Conservation (phyloP, 2,329 filamentous ascomycete species). For the Claviceps africana region DNA sequence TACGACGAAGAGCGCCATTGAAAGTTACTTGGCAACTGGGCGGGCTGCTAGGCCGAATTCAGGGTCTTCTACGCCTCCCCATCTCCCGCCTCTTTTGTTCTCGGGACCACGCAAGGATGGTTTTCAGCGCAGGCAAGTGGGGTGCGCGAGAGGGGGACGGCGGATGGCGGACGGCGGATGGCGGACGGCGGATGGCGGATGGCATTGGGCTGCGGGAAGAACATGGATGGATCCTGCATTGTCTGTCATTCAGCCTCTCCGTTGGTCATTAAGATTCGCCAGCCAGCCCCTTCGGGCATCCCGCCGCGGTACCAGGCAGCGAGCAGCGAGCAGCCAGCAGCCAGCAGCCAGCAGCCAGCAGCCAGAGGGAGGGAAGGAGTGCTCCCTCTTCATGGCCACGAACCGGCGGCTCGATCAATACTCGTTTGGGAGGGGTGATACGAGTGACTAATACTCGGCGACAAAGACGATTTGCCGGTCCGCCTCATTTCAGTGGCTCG, state of each 20-base stretch:
- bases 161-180: too few relatives aligned
- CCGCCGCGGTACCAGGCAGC: not conserved
- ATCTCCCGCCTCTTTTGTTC: not conserved
- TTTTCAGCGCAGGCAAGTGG: conserved; percentile 1
- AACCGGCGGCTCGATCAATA: not conserved
- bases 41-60: not conserved
- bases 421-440: not conserved
- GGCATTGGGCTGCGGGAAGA: not conserved
- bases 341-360: too few relatives aligned
- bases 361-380: not conserved
- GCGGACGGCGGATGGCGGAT: not conserved
- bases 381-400: not conserved
- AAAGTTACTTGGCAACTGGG: not conserved
- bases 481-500: too few relatives aligned
- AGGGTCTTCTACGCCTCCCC: conserved; percentile 2
- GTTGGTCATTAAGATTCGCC: not conserved
- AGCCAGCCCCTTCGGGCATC: not conserved
- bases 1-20: conserved; percentile 1
- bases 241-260: not conserved
- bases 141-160: conserved; percentile 1
- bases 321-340: too few relatives aligned
- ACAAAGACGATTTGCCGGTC: not conserved
- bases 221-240: conserved; percentile 1
- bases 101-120: not conserved
- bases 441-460: not conserved